Evolutionary conservation across 495 filamentous ascomycete genomes (phyloP).

Genomic region (Annulohypoxylon nitens): DNA sequence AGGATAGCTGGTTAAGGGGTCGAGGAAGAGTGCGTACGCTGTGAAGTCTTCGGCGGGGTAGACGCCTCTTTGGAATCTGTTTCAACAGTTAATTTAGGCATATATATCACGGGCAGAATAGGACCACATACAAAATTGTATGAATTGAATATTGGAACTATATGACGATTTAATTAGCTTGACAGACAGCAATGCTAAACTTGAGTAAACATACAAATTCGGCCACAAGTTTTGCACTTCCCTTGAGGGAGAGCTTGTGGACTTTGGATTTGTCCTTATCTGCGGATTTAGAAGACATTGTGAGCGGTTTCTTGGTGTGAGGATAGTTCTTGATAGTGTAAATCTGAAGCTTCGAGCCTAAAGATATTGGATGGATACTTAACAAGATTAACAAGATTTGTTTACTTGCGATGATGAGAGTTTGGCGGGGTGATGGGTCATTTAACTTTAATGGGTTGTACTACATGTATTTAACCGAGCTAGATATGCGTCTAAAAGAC

Average conservation of each 20-base stretch:
- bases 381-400: conserved; percentile 31
- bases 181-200: neutral
- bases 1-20: neutral
- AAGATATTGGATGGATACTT: neutral
- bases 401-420: conserved; percentile 44
- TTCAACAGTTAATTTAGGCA: conserved; percentile 14
- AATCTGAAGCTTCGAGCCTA: neutral
- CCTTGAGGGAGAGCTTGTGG: conserved; percentile 94
- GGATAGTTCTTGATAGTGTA: neutral
- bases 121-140: conserved; percentile 79
- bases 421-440: conserved; percentile 51
- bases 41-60: conserved; percentile 99
- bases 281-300: conserved; percentile 37
- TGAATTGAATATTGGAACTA: conserved; percentile 98
- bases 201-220: conserved; percentile 80
- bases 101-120: neutral
- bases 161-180: conserved; percentile 13
- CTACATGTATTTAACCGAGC: neutral
- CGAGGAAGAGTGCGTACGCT: conserved; percentile 69
- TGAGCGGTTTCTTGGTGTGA: conserved; percentile 4
- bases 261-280: conserved; percentile 90
- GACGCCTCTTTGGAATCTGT: conserved; percentile 91
- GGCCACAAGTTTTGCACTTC: conserved; percentile 90
- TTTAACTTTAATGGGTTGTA: neutral
- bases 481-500: neutral